A percentile compares a stretch with the other conserved stretches of the same genome.
Evolutionary conservation across 2,329 filamentous ascomycete genomes (phyloP).

Genomic region (Metarhizium album): DNA sequence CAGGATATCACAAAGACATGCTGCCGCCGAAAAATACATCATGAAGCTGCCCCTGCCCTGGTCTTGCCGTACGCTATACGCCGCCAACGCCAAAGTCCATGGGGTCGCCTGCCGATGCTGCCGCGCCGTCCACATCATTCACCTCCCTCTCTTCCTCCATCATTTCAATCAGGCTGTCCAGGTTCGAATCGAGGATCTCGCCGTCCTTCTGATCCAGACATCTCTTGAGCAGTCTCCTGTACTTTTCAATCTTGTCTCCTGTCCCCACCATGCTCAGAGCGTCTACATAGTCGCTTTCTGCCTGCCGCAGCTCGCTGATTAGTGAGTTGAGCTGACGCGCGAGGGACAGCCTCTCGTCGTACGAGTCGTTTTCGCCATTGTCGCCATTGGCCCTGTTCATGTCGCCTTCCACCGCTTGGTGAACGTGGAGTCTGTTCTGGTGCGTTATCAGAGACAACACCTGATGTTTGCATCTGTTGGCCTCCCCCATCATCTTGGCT

Average conservation of each 20-base stretch:
- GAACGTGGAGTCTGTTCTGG: conserved; percentile 42
- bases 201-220: conserved; percentile 57
- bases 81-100: conserved; percentile 16
- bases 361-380: conserved; percentile 29
- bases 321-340: conserved; percentile 46
- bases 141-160: conserved; percentile 51
- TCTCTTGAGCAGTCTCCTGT: conserved; percentile 56
- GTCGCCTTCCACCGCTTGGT: conserved; percentile 40
- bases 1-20: background rate
- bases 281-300: conserved; percentile 58
- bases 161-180: conserved; percentile 50
- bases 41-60: background rate
- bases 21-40: background rate
- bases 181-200: conserved; percentile 56
- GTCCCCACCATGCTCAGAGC: conserved; percentile 59
- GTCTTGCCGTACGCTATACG: background rate
- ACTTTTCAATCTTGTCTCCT: conserved; percentile 63
- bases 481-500: conserved; percentile 39
- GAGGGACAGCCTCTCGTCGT: conserved; percentile 45
- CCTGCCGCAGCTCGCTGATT: conserved; percentile 47
- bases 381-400: conserved; percentile 41
- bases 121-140: conserved; percentile 22
- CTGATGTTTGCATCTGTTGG: conserved; percentile 36
- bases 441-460: conserved; percentile 38
- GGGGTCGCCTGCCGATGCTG: conserved; percentile 18